Evolutionary conservation across 1,139 yeast species (phyloP), one percentile per base, ranked within the genome.

Genomic region (Magnusiomyces ingens): DNA sequence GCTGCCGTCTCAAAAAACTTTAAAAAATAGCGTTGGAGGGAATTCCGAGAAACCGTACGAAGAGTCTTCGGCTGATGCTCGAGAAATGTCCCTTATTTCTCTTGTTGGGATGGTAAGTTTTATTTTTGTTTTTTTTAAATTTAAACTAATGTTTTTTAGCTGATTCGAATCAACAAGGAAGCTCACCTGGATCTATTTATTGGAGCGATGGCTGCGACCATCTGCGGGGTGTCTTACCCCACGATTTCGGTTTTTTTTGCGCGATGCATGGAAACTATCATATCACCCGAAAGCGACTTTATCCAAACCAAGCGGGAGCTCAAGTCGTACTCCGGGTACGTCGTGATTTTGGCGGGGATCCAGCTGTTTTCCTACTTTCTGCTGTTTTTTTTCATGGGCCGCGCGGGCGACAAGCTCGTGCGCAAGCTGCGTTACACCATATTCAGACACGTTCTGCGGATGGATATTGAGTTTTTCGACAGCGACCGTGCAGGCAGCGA

Each of bases 401-500:
- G 56, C 17, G 57, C 57, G 40, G 56, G 62, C 13, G 64, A 64
- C 38, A 58, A 64, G 37, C 59, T 71, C 26, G 71, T 69, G 22
- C 64, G 71, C 40, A 58, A 58, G 43, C 65, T 71, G 26, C 66
- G 74, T 5, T 59, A 60, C 52, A 52, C 59, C 8, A 62, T 70
- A 17, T 68, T 71, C 63, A 48, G 62, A 18, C 73, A 70, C 52
- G 60, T 64, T 51, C 51, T 89, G 60, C 78, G 85, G 26, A 93
- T 88, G 70, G 96, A 90, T 67, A 80, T 90, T 59, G 87, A 84
- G 61, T 89, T 88, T 67, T 89, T 84, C 65, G 97, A 90, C 64
- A 38, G 53, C 26, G 57, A 52, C 15, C 44, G 43, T 12, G 18
- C 42, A n/a, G 53, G 53, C 4, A 52, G 55, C 26, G 55, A 52